Base-by-base conservation (phyloP, 192 early-diverging fungal genomes). In the Endogone sp. region DNA sequence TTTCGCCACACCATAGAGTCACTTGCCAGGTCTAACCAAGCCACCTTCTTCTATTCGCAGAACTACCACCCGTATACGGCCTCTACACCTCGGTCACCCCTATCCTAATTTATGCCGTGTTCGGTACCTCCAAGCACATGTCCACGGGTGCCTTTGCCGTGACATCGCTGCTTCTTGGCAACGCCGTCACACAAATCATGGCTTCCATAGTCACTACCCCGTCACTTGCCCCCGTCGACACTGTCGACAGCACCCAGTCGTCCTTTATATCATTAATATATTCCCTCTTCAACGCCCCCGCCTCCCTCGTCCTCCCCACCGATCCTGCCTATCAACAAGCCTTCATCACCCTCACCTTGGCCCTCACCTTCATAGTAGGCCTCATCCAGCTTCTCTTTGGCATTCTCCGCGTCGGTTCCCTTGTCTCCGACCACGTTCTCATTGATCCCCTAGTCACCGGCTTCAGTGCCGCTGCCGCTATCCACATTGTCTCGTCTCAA, bases 11-110 rank as follows among this genome's bases (percentile, higher is more conserved):
- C n/a, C n/a, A n/a, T n/a, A n/a, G n/a, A n/a, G 37, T 44, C 37
- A 13, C 13, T 8, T 44, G 4, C 37, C 13, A 8, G 37, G 13
- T 13, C 13, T 8, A 44, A 44, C 37, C 37, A 44, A 44, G 37
- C 37, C 37, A 44, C 37, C 37, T 4, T 44, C 37, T n/a, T n/a
- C 37, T 4, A 44, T 13, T 44, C 37, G 79, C 79, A 22, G 68
- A 70, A 3, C 60, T 80, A 55, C 79, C 79, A 20, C 77, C 79
- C 25, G 79, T 78, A 11, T 78, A 78, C 57, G 79, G 79, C n/a
- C 70, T 80, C 25, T 80, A 80, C 25, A 78, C 79, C 11, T 75
- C 77, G 0, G 69, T 79, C 6, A 70, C 69, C 4, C 74, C 77
- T 16, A 75, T 74, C 24, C 60, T 79, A 23, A 68, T 79, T 4